These are phyloP conservation scores for Parsonsia alboflavescens DNA, from an alignment of 257 asterid genomes.

Conservation along the genomic window DNA sequence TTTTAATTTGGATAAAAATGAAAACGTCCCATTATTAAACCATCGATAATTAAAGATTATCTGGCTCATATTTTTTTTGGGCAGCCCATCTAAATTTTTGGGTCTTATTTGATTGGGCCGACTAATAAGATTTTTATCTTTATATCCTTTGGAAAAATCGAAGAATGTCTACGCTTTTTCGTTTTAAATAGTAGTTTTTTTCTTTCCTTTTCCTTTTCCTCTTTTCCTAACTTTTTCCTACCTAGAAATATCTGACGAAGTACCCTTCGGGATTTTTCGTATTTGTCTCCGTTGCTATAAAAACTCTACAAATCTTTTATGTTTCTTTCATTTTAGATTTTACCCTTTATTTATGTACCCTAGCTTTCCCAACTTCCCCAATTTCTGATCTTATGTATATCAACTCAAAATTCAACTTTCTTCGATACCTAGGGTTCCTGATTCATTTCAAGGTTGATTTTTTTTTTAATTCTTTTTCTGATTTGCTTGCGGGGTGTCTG, in stretches of 20 bases:
- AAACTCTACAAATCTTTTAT: neutral
- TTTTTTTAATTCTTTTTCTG: neutral
- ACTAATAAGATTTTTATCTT: too few relatives aligned
- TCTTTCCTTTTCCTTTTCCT: fast-evolving
- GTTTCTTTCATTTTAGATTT: neutral
- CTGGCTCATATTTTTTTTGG: too few relatives aligned
- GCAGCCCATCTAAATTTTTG: too few relatives aligned
- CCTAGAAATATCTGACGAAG: neutral
- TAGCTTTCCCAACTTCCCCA: conserved; percentile 7
- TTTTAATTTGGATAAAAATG: too few relatives aligned
- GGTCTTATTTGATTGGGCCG: too few relatives aligned
- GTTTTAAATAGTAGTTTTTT: neutral
- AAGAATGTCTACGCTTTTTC: too few relatives aligned
- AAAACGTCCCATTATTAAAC: too few relatives aligned
- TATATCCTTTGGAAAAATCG: too few relatives aligned
- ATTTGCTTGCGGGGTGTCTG: neutral
- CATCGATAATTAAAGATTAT: too few relatives aligned
- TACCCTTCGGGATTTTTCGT: neutral
- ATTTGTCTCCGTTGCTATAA: neutral
- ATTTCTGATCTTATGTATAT: too few relatives aligned
- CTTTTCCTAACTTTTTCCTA: too few relatives aligned
- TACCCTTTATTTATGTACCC: conserved; percentile 12
- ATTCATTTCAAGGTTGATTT: neutral
- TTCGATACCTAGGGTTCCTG: neutral
- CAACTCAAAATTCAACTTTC: neutral